phyloP scores from a whole-genome alignment of 805 yeast species.

The Cyberlindnera suaveolens region DNA sequence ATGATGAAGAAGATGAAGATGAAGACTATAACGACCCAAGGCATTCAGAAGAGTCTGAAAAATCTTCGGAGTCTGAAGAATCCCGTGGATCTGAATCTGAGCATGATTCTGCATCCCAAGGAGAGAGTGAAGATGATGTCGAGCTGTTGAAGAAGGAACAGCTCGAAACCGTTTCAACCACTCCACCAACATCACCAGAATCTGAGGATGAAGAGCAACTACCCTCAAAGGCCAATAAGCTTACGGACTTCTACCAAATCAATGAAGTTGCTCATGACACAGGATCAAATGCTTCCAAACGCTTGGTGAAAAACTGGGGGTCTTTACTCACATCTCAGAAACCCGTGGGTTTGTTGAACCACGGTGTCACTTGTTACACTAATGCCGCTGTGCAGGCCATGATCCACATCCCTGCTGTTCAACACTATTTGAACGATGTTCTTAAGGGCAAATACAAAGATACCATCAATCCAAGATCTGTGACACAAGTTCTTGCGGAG shows the following conservation, averaged over 20 bases:
- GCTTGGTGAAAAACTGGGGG: conserved; percentile 69
- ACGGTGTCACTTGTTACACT: conserved; percentile 95
- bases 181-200: conserved; percentile 30
- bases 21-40: conserved; percentile 15
- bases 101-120: conserved; percentile 13
- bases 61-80: conserved; percentile 1
- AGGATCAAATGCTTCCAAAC: conserved; percentile 54
- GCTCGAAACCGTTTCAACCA: conserved; percentile 15
- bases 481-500: conserved; percentile 61
- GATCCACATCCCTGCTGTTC: conserved; percentile 85
- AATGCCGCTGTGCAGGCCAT: conserved; percentile 91
- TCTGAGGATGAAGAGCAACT: conserved; percentile 26
- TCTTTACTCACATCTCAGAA: conserved; percentile 39
- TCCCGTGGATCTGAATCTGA: conserved; percentile 13
- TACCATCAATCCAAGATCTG: conserved; percentile 47
- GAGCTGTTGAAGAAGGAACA: conserved; percentile 21
- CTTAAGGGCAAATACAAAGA: conserved; percentile 44
- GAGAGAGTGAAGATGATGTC: conserved; percentile 10
- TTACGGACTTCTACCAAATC: conserved; percentile 47
- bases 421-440: conserved; percentile 72
- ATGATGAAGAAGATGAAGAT: conserved; percentile 13
- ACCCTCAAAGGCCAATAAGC: conserved; percentile 40
- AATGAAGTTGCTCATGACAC: conserved; percentile 53
- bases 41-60: conserved; percentile 24
- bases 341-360: conserved; percentile 74